phyloP scores from a whole-genome alignment of 2,329 filamentous ascomycete genomes.

The Ilyonectria robusta region DNA sequence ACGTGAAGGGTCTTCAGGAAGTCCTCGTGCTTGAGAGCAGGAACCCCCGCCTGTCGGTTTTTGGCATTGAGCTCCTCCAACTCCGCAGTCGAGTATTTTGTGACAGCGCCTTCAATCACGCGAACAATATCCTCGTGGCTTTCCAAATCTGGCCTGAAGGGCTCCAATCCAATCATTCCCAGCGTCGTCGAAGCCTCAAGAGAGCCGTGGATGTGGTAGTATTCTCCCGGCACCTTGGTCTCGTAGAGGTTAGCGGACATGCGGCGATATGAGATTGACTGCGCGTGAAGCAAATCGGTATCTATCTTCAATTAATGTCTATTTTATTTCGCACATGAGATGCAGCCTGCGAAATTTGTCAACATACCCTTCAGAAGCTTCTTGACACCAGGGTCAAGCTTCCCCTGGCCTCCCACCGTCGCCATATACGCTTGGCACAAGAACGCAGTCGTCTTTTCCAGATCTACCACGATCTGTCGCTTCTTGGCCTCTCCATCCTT shows the following conservation, averaged over 20 bases:
- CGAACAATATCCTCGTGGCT: constrained; percentile 72
- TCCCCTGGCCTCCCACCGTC: constrained; percentile 55
- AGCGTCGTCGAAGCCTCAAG: constrained; percentile 79
- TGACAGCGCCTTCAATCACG: constrained; percentile 72
- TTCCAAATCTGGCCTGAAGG: constrained; percentile 72
- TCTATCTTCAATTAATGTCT: constrained; percentile 60
- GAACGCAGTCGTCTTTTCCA: constrained; percentile 60
- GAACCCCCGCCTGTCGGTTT: constrained; percentile 72
- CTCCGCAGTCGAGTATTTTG: constrained; percentile 66
- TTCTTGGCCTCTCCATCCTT: constrained; percentile 31
- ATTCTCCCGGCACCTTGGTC: constrained; percentile 76
- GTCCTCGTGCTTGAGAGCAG: constrained; percentile 70
- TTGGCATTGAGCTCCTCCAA: constrained; percentile 71
- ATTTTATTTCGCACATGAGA: constrained; percentile 11
- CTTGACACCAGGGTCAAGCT: constrained; percentile 54
- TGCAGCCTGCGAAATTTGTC: not conserved
- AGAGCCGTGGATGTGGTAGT: constrained; percentile 83
- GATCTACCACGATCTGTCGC: constrained; percentile 48
- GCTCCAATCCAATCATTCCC: constrained; percentile 77
- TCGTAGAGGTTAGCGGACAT: constrained; percentile 81
- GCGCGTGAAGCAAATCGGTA: constrained; percentile 79
- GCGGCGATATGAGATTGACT: constrained; percentile 79
- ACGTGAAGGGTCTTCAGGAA: constrained; percentile 68
- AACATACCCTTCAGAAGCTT: constrained; percentile 48
- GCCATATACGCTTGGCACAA: constrained; percentile 56